Evolutionary conservation across 2,329 filamentous ascomycete species (phyloP).

Genomic region (Diplodia mutila): DNA sequence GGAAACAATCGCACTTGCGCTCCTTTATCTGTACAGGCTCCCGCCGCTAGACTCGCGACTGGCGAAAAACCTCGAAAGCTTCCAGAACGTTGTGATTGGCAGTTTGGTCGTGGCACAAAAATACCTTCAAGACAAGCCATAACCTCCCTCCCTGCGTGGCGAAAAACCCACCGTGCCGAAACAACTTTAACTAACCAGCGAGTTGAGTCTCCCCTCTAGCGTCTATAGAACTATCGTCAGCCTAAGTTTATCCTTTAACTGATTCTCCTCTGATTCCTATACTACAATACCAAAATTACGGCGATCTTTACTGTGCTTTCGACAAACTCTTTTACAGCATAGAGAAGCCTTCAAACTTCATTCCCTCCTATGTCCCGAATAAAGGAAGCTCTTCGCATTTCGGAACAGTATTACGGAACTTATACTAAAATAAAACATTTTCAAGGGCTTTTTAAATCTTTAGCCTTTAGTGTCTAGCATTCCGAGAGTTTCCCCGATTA

Average conservation of each 20-base stretch:
- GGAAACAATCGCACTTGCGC: no score
- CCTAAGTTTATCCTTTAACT: not conserved
- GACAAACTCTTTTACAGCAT: not conserved
- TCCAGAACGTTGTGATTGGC: no score
- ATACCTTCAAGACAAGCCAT: no score
- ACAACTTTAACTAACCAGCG: not conserved
- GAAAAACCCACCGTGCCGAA: not conserved
- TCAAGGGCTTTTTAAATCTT: no score
- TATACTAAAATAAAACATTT: no score
- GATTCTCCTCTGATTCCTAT: not conserved
- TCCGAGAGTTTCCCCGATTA: no score
- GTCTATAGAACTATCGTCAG: not conserved
- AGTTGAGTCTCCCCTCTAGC: not conserved
- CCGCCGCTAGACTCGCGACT: no score
- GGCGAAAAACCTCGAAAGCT: no score
- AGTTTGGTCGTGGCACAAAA: no score
- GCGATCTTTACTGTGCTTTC: not conserved
- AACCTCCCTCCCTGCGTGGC: not conserved
- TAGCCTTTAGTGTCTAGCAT: no score
- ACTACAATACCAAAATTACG: not conserved
- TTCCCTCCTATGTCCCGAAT: not conserved
- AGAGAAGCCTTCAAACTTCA: not conserved
- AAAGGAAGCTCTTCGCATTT: not conserved
- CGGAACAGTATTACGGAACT: not conserved
- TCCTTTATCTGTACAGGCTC: no score